Evolutionary conservation across 1,284 basidiomycete genomes (phyloP).

Genomic region (Golubevia pallescens): DNA sequence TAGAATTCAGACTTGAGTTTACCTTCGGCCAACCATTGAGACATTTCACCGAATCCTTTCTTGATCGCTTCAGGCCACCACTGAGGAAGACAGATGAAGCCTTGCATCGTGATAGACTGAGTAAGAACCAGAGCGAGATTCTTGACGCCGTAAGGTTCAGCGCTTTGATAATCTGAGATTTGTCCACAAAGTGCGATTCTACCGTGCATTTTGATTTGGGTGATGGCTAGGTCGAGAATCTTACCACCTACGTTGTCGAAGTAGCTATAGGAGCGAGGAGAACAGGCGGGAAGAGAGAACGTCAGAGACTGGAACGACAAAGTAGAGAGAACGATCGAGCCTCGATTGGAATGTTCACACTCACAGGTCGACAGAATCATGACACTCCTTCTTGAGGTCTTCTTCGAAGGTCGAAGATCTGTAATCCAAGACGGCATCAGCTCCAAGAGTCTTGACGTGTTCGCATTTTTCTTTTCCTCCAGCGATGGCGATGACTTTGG

Average conservation of each 20-base stretch:
- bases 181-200: neutral
- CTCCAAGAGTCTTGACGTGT: neutral
- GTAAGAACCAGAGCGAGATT: neutral
- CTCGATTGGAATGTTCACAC: neutral
- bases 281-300: no score
- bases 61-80: neutral
- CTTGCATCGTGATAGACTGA: neutral
- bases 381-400: neutral
- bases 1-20: neutral
- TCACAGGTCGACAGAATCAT: neutral
- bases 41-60: neutral
- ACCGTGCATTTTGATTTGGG: neutral
- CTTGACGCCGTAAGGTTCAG: neutral
- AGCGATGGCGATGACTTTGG: neutral
- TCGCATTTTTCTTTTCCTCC: neutral
- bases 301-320: no score
- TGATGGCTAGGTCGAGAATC: neutral
- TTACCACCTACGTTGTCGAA: neutral
- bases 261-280: neutral
- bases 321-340: neutral
- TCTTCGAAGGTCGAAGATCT: neutral
- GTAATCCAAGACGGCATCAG: neutral
- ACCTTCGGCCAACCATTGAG: neutral
- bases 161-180: neutral
- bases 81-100: neutral